Evolutionary conservation across 768 basidiomycete genomes (phyloP).

Genomic region (Termitomyces heimii): DNA sequence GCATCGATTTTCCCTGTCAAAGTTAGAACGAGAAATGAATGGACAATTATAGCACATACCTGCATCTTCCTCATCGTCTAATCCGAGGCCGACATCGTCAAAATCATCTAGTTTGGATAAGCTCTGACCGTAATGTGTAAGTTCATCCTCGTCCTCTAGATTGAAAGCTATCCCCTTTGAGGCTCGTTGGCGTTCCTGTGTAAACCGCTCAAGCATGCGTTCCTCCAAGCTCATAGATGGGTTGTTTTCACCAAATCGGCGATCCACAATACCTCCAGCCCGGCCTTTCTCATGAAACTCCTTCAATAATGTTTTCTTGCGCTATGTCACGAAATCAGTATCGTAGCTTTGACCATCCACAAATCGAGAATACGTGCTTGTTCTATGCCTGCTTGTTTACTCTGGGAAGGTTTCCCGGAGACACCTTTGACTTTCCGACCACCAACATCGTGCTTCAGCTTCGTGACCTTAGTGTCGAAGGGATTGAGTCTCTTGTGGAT

Average conservation of each 20-base stretch:
- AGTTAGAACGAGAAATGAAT: background rate
- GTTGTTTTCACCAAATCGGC: conserved; percentile 95
- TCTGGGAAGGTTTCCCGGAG: conserved; percentile 77
- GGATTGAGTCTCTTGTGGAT: conserved; percentile 87
- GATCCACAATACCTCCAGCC: conserved; percentile 86
- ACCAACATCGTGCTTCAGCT: conserved; percentile 89
- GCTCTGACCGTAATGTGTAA: conserved; percentile 90
- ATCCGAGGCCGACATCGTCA: conserved; percentile 58
- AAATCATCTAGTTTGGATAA: conserved; percentile 82
- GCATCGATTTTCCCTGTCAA: conserved; percentile 58
- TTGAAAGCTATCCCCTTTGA: conserved; percentile 81
- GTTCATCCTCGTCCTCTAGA: conserved; percentile 85
- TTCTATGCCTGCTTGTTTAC: conserved; percentile 87
- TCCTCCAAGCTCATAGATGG: conserved; percentile 92
- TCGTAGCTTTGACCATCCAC: background rate
- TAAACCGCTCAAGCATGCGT: conserved; percentile 95
- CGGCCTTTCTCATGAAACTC: conserved; percentile 79
- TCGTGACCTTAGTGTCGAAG: conserved; percentile 91
- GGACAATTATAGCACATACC: conserved; percentile 23
- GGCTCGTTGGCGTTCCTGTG: conserved; percentile 76
- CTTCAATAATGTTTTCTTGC: conserved; percentile 83
- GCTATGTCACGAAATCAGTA: conserved; percentile 34
- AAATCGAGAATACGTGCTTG: conserved; percentile 44
- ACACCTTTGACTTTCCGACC: conserved; percentile 83
- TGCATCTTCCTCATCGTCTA: conserved; percentile 48